phyloP scores from a whole-genome alignment of 2,329 filamentous ascomycete species.

The Metarhizium robertsii region DNA sequence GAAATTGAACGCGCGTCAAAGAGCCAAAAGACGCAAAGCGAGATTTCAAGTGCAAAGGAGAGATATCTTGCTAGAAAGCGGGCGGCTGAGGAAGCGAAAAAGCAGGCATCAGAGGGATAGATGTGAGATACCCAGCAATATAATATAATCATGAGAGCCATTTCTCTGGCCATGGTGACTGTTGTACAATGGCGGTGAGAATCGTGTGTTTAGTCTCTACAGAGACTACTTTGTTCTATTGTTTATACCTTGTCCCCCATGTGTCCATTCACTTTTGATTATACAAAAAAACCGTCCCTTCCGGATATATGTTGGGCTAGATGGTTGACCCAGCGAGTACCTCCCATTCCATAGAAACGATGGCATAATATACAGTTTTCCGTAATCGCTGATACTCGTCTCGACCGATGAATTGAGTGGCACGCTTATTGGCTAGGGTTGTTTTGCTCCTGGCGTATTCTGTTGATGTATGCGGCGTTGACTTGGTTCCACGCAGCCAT shows the following conservation, averaged over 20 bases:
- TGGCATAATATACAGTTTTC: not conserved
- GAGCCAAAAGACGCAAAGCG: conserved; percentile 66
- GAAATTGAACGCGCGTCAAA: conserved; percentile 58
- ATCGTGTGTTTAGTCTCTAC: not conserved
- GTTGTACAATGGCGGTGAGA: not conserved
- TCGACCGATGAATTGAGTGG: not conserved
- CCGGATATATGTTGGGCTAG: not conserved
- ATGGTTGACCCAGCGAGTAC: not conserved
- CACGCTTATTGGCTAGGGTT: conserved; percentile 10
- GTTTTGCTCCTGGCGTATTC: conserved; percentile 49
- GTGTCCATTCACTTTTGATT: not conserved
- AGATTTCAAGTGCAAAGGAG: conserved; percentile 71
- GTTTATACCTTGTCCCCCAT: not conserved
- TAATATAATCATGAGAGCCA: not conserved
- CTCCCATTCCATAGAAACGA: not conserved
- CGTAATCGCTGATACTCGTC: not conserved
- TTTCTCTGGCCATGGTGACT: not conserved
- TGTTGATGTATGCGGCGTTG: conserved; percentile 56
- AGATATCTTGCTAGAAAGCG: conserved; percentile 69
- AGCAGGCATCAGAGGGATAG: conserved; percentile 26
- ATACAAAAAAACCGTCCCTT: not conserved
- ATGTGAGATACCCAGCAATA: not conserved
- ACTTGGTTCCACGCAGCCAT: conserved; percentile 71
- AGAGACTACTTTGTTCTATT: not conserved
- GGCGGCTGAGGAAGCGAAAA: conserved; percentile 62